phyloP scores from a whole-genome alignment of 257 asterid species.

The Anisodus acutangulus region DNA sequence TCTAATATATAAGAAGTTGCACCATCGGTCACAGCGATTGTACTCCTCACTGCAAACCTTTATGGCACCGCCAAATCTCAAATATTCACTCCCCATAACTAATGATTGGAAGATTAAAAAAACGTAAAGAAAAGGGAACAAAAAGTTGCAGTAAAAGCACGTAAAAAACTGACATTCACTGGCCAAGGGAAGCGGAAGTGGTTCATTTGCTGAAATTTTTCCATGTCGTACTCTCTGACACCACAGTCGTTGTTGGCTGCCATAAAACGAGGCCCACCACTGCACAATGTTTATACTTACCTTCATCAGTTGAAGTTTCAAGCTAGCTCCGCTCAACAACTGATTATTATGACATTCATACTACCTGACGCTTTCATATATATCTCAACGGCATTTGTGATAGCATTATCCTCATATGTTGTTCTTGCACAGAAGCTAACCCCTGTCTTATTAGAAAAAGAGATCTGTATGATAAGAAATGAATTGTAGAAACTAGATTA shows the following conservation, averaged over 20 bases:
- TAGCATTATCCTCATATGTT: constrained; percentile 68
- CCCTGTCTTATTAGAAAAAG: no score
- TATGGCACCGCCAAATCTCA: background rate
- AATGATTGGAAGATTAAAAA: background rate
- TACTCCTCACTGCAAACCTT: constrained; percentile 14
- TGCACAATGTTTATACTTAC: constrained; percentile 41
- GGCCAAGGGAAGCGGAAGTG: constrained; percentile 78
- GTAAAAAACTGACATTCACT: constrained; percentile 62
- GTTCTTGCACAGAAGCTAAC: constrained; percentile 75
- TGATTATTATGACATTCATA: background rate
- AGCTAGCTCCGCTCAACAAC: background rate
- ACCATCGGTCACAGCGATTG: background rate
- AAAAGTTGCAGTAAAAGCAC: background rate
- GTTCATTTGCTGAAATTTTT: constrained; percentile 66
- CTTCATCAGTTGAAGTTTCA: constrained; percentile 13
- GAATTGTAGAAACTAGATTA: no score
- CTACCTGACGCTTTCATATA: constrained; percentile 61
- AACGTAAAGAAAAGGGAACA: background rate
- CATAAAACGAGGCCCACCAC: constrained; percentile 62
- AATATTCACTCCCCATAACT: constrained; percentile 16
- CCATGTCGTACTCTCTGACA: constrained; percentile 72
- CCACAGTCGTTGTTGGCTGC: constrained; percentile 71
- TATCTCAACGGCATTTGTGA: constrained; percentile 72
- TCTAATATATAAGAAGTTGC: background rate
- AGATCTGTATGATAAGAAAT: no score